phyloP scores from a whole-genome alignment of 768 basidiomycete genomes.

The Suillus sp. region DNA sequence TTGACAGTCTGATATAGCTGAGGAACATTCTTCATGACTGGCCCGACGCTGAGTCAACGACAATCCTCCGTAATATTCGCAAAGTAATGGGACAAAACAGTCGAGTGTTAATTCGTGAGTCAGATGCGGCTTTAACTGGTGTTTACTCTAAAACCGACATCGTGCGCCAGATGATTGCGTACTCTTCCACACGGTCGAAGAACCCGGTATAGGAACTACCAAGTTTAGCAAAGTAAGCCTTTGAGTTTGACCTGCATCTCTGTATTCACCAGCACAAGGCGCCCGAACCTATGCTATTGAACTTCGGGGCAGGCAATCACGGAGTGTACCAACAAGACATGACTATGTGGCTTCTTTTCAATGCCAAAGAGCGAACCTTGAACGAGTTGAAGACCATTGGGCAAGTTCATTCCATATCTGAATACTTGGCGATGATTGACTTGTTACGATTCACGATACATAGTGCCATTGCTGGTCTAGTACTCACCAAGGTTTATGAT shows the following conservation, averaged over 20 bases:
- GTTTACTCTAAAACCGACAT: neutral
- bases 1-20: conserved; percentile 17
- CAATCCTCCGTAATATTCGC: conserved; percentile 33
- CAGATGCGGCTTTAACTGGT: neutral
- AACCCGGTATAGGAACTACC: neutral
- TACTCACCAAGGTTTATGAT: too few species aligned
- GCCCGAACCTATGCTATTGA: conserved; percentile 46
- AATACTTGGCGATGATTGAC: neutral
- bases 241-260: neutral
- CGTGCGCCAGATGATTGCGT: conserved; percentile 25
- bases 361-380: neutral
- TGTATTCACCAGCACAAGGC: conserved; percentile 29
- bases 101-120: conserved; percentile 37
- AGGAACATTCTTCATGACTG: conserved; percentile 38
- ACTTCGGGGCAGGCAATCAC: neutral
- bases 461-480: neutral
- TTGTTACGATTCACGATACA: neutral
- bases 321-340: neutral
- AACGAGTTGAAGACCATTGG: neutral
- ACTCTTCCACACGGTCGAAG: conserved; percentile 18
- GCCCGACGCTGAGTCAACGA: conserved; percentile 35
- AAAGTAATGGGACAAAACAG: conserved; percentile 32
- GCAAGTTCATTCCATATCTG: neutral
- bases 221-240: neutral
- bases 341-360: neutral